These are phyloP conservation scores for Warburgia ugandensis DNA, from an alignment of 164 flowering plant genomes.

Conservation along the genomic window DNA sequence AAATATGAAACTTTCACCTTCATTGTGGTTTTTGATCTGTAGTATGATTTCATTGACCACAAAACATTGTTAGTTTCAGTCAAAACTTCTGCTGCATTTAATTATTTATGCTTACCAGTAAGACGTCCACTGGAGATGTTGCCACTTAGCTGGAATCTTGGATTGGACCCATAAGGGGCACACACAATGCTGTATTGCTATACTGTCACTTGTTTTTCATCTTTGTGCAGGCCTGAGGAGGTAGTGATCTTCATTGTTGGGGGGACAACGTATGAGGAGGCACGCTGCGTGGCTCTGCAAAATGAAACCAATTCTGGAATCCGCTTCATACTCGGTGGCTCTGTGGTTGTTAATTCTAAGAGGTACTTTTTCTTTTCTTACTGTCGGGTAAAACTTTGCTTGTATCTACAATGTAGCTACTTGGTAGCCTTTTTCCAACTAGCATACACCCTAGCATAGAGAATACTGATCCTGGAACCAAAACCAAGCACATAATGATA, in stretches of 20 bases:
- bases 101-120: no score
- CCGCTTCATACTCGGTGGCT: constrained; percentile 93
- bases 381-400: not conserved
- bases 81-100: no score
- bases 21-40: not conserved
- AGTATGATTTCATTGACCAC: not conserved
- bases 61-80: no score
- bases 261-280: constrained; percentile 94
- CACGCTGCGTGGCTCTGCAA: constrained; percentile 75
- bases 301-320: constrained; percentile 75
- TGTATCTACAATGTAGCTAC: not conserved
- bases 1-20: not conserved
- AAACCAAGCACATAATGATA: no score
- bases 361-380: constrained; percentile 35
- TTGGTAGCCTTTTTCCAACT: not conserved
- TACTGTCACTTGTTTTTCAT: not conserved
- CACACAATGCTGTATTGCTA: no score
- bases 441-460: no score
- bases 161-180: no score
- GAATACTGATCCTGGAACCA: no score
- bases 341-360: constrained; percentile 80
- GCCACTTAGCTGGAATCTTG: not conserved
- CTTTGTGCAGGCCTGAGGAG: constrained; percentile 74
- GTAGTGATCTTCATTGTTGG: constrained; percentile 91
- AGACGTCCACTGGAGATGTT: not conserved